These are phyloP conservation scores for Psilocybe mexicana DNA, from an alignment of 1,284 basidiomycete genomes.

Conservation along the genomic window DNA sequence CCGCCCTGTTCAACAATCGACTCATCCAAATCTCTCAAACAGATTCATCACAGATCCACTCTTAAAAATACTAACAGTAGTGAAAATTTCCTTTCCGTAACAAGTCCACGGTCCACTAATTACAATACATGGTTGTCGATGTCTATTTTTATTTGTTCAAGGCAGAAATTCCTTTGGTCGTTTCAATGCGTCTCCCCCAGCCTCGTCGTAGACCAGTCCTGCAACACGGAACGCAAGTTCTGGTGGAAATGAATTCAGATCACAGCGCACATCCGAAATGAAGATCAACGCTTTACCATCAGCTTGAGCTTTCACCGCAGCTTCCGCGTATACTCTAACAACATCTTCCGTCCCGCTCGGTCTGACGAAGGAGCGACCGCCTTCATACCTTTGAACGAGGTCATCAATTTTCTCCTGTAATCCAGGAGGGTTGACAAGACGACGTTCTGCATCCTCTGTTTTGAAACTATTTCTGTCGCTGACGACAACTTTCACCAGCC, in stretches of 20 bases:
- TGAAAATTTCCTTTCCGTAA: not conserved
- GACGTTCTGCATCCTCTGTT: conserved; percentile 93
- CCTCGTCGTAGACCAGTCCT: conserved; percentile 79
- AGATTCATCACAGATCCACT: not conserved
- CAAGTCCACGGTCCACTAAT: not conserved
- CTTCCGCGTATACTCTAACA: conserved; percentile 97
- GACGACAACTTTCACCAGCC: conserved; percentile 95
- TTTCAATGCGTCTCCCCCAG: conserved; percentile 66
- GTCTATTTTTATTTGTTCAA: conserved; percentile 1
- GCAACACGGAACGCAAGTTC: conserved; percentile 84
- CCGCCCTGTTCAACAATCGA: not conserved
- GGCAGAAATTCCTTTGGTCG: conserved; percentile 68
- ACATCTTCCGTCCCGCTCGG: conserved; percentile 99
- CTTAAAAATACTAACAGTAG: not conserved
- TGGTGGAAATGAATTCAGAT: conserved; percentile 29
- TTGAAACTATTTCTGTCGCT: conserved; percentile 83
- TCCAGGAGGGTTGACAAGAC: conserved; percentile 77
- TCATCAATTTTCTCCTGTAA: conserved; percentile 90
- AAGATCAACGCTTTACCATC: conserved; percentile 63
- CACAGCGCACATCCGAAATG: not conserved
- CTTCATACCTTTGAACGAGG: conserved; percentile 77
- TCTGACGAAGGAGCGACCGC: conserved; percentile 90
- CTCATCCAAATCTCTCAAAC: not conserved
- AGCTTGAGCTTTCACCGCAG: conserved; percentile 70
- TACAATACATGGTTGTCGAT: not conserved